Base-by-base conservation (phyloP, 1,139 yeast species). In the Magnusiomyces starmeri region DNA sequence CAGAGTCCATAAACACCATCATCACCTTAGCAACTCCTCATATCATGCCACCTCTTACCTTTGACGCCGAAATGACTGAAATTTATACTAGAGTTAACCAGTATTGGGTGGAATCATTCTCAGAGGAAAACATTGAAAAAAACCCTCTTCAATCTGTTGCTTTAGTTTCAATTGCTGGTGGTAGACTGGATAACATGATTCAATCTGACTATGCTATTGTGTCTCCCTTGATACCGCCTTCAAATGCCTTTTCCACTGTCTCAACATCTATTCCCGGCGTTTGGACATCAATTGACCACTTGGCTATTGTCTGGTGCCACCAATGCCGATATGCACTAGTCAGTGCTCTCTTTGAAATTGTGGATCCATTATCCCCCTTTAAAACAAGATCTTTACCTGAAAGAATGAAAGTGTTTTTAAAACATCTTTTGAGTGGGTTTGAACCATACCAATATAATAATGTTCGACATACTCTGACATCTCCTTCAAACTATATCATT, bases 271-370 rank as follows among this genome's bases (percentile, higher is more conserved):
- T 92, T 9, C 96, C 96, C 0, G 77, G 76, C 7, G 97, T 92
- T 0, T 92, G 97, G 96, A 83, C 96, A 0, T 86, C 97, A 0
- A 81, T 90, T 45, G 98, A 94, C 66, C 99, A 94, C 69, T 75
- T 89, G 59, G 97, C 98, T 0, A 83, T 94, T 51, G 96, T 90
- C 1, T 94, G 99, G 99, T 94, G 99, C 69, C 85, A 83, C 55
- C 97, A 92, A 65, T 70, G 89, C 41, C 76, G 98, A 51, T 73
- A 76, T 43, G 78, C 76, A 7, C 59, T 92, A 2, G 84, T 86
- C 12, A 72, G 74, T 46, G 70, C 81, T 0, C 64, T 94, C 29
- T 69, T 86, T 45, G 83, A 79, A 42, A 73, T 85, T 18, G 77
- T 79, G 2, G 85, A 86, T 61, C 65, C 66, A 27, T 56, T 60